Percentiles rank a stretch among this genome's conserved stretches.
Conservation (phyloP, 352 stramenopile species). For the Pythium graminicola region DNA sequence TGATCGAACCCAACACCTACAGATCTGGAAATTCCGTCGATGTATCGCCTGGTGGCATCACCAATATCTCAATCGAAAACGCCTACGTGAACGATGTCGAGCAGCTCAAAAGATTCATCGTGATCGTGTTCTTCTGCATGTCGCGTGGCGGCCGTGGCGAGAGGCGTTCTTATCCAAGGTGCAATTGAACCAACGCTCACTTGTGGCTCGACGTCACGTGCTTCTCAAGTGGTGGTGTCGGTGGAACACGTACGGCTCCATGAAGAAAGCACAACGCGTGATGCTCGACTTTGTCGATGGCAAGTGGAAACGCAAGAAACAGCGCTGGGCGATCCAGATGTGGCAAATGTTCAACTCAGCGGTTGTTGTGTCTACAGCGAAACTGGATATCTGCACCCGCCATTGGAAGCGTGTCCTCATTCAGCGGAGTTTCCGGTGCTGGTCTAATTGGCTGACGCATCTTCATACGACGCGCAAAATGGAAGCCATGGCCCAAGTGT, state of each 20-base stretch:
- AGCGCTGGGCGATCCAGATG: not conserved
- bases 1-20: not conserved
- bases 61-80: not conserved
- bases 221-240: constrained; percentile 14
- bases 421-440: not conserved
- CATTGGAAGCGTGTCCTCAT: not conserved
- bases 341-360: not conserved
- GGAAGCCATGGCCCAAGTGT: not conserved
- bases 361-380: no score
- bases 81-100: not conserved
- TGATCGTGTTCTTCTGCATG: not conserved
- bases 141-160: constrained; percentile 12
- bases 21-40: constrained; percentile 8
- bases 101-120: not conserved
- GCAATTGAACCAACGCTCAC: not conserved
- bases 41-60: not conserved
- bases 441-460: not conserved
- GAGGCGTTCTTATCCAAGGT: constrained; percentile 1
- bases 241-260: constrained; percentile 1
- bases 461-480: not conserved
- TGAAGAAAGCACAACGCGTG: not conserved
- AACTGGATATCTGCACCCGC: not conserved
- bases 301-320: not conserved
- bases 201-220: not conserved
- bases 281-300: constrained; percentile 5